Percentiles rank a stretch among this genome's conserved stretches.
Conservation (phyloP, 768 basidiomycete species). For the Thelephora ganbajun region DNA sequence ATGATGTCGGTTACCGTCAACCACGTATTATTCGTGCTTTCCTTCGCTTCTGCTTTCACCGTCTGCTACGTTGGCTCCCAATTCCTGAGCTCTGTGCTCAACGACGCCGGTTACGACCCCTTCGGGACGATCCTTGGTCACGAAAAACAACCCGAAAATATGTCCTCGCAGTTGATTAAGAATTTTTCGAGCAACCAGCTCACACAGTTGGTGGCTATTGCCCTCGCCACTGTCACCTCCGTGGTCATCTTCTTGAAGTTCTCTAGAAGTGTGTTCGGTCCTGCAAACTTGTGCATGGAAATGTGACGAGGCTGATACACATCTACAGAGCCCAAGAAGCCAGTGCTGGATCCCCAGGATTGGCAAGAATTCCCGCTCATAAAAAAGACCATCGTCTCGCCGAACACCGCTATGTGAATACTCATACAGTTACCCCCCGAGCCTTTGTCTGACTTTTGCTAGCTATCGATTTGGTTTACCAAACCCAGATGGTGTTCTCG, state of each 20-base stretch:
- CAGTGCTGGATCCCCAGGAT: conserved; percentile 54
- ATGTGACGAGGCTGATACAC: conserved; percentile 3
- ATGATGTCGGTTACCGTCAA: no score
- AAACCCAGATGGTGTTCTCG: conserved; percentile 59
- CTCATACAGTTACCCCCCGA: background rate
- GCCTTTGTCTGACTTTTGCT: conserved; percentile 4
- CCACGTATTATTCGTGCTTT: no score
- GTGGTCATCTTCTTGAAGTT: conserved; percentile 42
- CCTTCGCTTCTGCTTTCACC: no score
- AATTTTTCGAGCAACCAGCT: conserved; percentile 16
- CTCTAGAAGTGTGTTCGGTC: conserved; percentile 6
- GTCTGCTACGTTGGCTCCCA: conserved; percentile 1
- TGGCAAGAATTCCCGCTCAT: conserved; percentile 78
- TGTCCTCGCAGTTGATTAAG: conserved; percentile 6
- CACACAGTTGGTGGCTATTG: conserved; percentile 36
- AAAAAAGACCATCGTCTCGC: conserved; percentile 75
- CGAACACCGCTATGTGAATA: conserved; percentile 87
- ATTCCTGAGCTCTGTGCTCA: conserved; percentile 29
- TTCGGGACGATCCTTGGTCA: no score
- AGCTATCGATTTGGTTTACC: conserved; percentile 92
- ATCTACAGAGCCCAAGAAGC: conserved; percentile 38
- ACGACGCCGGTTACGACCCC: conserved; percentile 41
- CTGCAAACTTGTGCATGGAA: conserved; percentile 23
- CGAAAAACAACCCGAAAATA: background rate
- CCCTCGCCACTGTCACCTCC: conserved; percentile 33